These are phyloP conservation scores for Camellia lanceoleosa DNA, from an alignment of 148 eudicot species.

Conservation along the genomic window DNA sequence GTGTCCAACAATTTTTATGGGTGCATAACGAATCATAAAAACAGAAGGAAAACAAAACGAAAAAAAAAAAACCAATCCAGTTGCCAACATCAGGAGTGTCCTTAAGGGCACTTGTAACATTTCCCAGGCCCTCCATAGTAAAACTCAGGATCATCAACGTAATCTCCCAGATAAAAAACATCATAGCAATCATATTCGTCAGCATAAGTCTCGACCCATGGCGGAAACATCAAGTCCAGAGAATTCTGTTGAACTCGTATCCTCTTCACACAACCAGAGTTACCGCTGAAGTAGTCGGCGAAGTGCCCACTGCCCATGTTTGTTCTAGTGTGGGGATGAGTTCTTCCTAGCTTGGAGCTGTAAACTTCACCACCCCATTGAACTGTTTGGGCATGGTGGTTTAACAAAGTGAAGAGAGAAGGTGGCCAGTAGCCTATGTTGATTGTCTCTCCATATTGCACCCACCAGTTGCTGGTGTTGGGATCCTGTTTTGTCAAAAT, in stretches of 20 bases:
- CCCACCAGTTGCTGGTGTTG: conserved; percentile 57
- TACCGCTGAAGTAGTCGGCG: conserved; percentile 9
- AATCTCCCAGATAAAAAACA: conserved; percentile 23
- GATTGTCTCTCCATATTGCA: conserved; percentile 31
- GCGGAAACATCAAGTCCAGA: conserved; percentile 33
- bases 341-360: conserved; percentile 42
- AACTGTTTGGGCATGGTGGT: conserved; percentile 27
- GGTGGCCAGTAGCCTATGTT: conserved; percentile 66
- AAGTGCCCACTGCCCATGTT: conserved; percentile 54
- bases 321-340: conserved; percentile 50
- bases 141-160: conserved; percentile 57
- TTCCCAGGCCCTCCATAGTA: conserved; percentile 69
- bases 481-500: conserved; percentile 31
- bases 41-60: neutral
- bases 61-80: neutral
- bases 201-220: conserved; percentile 23
- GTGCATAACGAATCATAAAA: too few relatives aligned
- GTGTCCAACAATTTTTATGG: too few relatives aligned
- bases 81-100: neutral
- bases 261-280: conserved; percentile 33
- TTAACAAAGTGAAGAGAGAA: conserved; percentile 24
- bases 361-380: conserved; percentile 77
- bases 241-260: conserved; percentile 36
- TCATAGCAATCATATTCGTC: conserved; percentile 52
- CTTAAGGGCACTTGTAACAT: conserved; percentile 38